Conservation (phyloP, 306 rosid genomes). For the Begonia fuchsioides region DNA sequence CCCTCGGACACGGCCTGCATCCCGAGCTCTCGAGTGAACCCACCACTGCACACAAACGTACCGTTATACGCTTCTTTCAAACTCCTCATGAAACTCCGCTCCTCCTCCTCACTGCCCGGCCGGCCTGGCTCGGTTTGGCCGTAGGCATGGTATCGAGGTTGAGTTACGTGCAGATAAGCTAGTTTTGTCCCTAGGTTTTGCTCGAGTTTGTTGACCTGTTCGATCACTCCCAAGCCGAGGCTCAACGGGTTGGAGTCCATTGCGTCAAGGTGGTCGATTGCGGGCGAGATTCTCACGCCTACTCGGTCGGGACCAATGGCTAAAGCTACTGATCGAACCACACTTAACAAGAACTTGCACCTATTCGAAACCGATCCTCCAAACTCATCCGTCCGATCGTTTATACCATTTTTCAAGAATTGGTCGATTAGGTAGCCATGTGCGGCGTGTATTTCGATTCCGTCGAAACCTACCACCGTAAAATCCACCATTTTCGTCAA, state of each 20-base stretch:
- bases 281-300: slow-evolving; percentile 62
- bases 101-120: slow-evolving; percentile 61
- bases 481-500: no score
- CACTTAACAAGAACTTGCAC: slow-evolving; percentile 44
- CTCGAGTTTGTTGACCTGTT: slow-evolving; percentile 57
- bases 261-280: slow-evolving; percentile 86
- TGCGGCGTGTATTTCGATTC: slow-evolving; percentile 84
- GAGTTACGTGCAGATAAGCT: slow-evolving; percentile 76
- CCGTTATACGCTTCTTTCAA: slow-evolving; percentile 51
- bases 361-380: slow-evolving; percentile 63
- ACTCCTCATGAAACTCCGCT: slow-evolving; percentile 36
- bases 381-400: slow-evolving; percentile 38
- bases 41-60: slow-evolving; percentile 75
- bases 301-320: slow-evolving; percentile 52
- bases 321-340: slow-evolving; percentile 38
- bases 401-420: slow-evolving; percentile 35
- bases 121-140: slow-evolving; percentile 57
- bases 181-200: slow-evolving; percentile 35
- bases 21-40: slow-evolving; percentile 64
- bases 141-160: slow-evolving; percentile 51
- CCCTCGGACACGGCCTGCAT: slow-evolving; percentile 51
- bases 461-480: slow-evolving; percentile 57
- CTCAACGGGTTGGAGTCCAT: slow-evolving; percentile 59
- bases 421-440: slow-evolving; percentile 68
- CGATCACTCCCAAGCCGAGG: slow-evolving; percentile 66